Base-by-base conservation (phyloP, 345 rosid genomes). In the Bruguiera gymnorhiza region DNA sequence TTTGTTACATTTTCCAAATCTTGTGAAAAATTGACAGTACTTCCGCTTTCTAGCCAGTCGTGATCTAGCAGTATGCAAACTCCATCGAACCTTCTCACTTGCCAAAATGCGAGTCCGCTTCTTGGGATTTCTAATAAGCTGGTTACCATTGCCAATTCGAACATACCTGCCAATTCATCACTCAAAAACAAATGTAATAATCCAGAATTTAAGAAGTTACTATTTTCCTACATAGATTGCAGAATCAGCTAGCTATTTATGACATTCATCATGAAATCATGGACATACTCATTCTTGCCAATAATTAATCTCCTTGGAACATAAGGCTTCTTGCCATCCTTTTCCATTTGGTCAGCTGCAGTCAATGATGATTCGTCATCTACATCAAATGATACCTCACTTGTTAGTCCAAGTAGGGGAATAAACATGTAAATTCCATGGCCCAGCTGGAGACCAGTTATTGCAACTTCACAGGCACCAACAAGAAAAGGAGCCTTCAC, bases 1-100 rank as follows among this genome's bases (percentile, higher is more conserved):
- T 83, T 95, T 95, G 86, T 90, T 92, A 90, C 98, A 95, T 79
- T 88, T 88, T 32, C 99, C 98, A 60, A 95, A 95, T 84, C 98
- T 90, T 58, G 99, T 95, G 79, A 90, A 95, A 65, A 95, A 92
- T 77, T 92, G 97, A 79, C 98, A 90, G 78, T 90, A 95, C 72
- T 82, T 89, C 75, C 88, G 85, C 79, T 79, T 95, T 78, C 76
- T 92, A 71, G 92, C 92, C 82, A 86, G 78, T 72, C 96, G 86
- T 71, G 84, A 81, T 79, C 99, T 86, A 24, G 85, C 96, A 72
- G 96, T 88, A 78, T 92, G 97, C 87, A 92, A 85, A 75, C 99
- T 92, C 99, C 98, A 95, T 52, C 96, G 81, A 71, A 95, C 91
- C 81, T 92, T 95, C 80, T 92, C 99, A 84, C 86, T 95, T 48